Percentiles rank a stretch among this genome's conserved stretches.
Conservation (phyloP, 768 basidiomycete species). For the Serpula lacrymans region DNA sequence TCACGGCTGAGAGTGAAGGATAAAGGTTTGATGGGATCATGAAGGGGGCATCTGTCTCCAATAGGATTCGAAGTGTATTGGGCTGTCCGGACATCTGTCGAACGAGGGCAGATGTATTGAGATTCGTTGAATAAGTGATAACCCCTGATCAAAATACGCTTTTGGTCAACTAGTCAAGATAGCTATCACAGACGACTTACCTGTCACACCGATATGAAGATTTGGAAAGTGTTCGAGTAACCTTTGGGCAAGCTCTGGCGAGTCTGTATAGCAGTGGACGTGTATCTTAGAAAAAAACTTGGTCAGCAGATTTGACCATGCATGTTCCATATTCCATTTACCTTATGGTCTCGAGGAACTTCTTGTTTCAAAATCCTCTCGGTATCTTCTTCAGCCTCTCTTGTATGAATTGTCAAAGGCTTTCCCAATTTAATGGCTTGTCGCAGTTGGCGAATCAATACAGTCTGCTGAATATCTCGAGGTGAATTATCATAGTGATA, state of each 20-base stretch:
- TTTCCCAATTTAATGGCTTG: slow-evolving; percentile 68
- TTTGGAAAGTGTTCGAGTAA: slow-evolving; percentile 78
- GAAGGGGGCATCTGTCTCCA: slow-evolving; percentile 87
- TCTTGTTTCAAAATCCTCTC: slow-evolving; percentile 73
- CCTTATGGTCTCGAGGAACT: slow-evolving; percentile 69
- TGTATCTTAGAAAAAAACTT: slow-evolving; percentile 55
- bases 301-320: not conserved
- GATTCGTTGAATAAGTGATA: slow-evolving; percentile 74
- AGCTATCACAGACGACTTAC: slow-evolving; percentile 23
- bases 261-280: slow-evolving; percentile 86
- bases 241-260: slow-evolving; percentile 67
- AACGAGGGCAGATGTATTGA: slow-evolving; percentile 67
- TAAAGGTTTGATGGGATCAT: slow-evolving; percentile 83
- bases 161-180: not conserved
- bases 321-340: slow-evolving; percentile 20
- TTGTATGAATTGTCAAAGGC: slow-evolving; percentile 81
- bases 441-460: slow-evolving; percentile 66
- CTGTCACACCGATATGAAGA: slow-evolving; percentile 81
- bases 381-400: slow-evolving; percentile 83
- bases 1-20: slow-evolving; percentile 43
- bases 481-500: slow-evolving; percentile 83
- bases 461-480: slow-evolving; percentile 58
- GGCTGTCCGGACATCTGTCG: slow-evolving; percentile 41
- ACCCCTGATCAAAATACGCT: slow-evolving; percentile 70
- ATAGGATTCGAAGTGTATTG: slow-evolving; percentile 46